Evolutionary conservation across 306 rosid genomes (phyloP).

Genomic region (Cyclanthera cordifolia): DNA sequence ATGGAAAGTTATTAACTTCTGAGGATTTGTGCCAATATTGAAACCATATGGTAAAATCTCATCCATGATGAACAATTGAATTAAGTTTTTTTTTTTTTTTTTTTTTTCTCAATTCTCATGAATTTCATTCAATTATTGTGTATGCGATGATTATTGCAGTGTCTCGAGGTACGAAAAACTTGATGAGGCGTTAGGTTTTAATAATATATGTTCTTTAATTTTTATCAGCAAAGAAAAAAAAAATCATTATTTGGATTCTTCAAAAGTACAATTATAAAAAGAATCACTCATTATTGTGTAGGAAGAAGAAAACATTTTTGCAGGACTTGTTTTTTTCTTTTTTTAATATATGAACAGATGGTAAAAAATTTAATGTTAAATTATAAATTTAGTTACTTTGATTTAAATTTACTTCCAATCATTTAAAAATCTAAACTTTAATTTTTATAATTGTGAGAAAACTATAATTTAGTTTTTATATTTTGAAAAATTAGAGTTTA

Average conservation of each 20-base stretch:
- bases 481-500: too few species aligned
- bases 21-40: neutral
- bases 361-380: neutral
- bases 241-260: slow-evolving; percentile 9
- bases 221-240: slow-evolving; percentile 1
- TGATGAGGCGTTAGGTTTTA: slow-evolving; percentile 9
- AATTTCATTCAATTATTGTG: slow-evolving; percentile 5
- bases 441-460: too few species aligned
- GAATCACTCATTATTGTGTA: slow-evolving; percentile 10
- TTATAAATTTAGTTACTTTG: too few species aligned
- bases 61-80: neutral
- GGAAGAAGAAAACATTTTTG: slow-evolving; percentile 1
- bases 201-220: slow-evolving; percentile 8
- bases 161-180: slow-evolving; percentile 9
- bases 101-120: neutral
- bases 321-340: neutral
- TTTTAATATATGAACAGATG: neutral
- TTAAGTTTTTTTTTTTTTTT: neutral
- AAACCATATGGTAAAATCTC: too few species aligned
- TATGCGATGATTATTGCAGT: slow-evolving; percentile 12
- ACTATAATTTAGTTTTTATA: too few species aligned
- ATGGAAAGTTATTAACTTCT: neutral
- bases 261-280: slow-evolving; percentile 12
- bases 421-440: too few species aligned
- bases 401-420: too few species aligned